Evolutionary conservation across 2,329 filamentous ascomycete species (phyloP), one percentile per base, ranked within the genome.

Genomic region (Exophiala viscosa): DNA sequence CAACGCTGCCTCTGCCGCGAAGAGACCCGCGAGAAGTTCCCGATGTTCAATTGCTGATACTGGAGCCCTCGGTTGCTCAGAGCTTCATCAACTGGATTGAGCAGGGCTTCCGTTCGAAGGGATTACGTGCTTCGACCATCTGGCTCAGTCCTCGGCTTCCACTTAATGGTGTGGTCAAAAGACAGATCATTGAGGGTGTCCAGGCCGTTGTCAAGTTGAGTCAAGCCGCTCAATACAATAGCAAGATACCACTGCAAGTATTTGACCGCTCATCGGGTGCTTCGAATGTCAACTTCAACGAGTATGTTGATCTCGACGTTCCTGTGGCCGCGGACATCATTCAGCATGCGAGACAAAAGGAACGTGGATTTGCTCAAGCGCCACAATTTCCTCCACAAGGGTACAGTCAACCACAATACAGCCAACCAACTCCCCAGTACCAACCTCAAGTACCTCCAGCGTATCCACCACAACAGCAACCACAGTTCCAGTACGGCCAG

Each of bases 131-230:
- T 11, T 87, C 95, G 63, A 84, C 90, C 15, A 85, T 96, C 71
- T 86, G 87, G 61, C 76, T 96, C 41, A 86, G 85, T 50, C 84
- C 89, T 28, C 83, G 87, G 17, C 82, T 95, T 41, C 82, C 87
- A 14, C 84, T 91, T 57, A 82, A 86, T 33, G 82, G 86, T 4
- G 84, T 96, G n/a, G 82, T 96, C 47, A 85, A 89, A 60, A 81
- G 88, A 47, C 90, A 96, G 66, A 88, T 95, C 34, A 74, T 91
- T 9, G 91, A 97, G 69, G 92, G 93, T 14, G 92, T 96, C 1
- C 80, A 88, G 46, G 92, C 87, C 7, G 87, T 96, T 11, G 84
- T 89, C 4, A 86, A 90, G 62, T 79, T 97, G 11, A 84, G 87
- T 55, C 76, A 83, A 45, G 76, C 78, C 41, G 82, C 88, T 17